Evolutionary conservation across 345 rosid species (phyloP), one percentile per base, ranked within the genome.

Genomic region (Abelmoschus esculentus): DNA sequence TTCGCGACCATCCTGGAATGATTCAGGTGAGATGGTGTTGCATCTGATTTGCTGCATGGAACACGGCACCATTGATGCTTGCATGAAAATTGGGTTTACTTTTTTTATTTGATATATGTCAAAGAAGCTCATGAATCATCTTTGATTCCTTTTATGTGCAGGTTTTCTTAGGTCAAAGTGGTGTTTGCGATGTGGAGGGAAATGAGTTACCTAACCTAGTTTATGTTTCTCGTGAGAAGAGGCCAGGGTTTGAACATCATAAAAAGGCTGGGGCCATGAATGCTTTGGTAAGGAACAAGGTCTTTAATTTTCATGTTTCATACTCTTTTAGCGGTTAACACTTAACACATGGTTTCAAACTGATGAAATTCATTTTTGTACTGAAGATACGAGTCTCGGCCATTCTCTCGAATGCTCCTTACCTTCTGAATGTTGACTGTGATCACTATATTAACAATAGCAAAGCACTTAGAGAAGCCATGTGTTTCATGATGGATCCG

Each of bases 231-330:
- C 98, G 98, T 83, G 98, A 93, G 85, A 95, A 95, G 78, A 85
- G 99, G 73, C 99, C 97, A 1, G 97, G 99, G 11, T 95, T 91
- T 80, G 99, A 95, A 17, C 99, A 95, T 76, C 99, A 95, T 66
- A 95, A 95, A 73, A 95, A 95, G 85, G 99, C 99, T 69, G 99
- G 99, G 54, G 99, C 99, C 68, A 95, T 95, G 99, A 95, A 95
- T 83, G 68, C 98, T 49, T 77, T 93, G 87, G 98, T 93, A 75
- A 69, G 81, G 36, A 69, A 15, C 52, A 57, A 54, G 50, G 31
- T 61, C 32, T 62, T 12, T 40, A 11, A 40, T 40, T 40, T 40
- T 40, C 54, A 61, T 19, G 2, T 10, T 64, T 12, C 34, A 11
- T 13, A 15, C 29, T 49, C 34, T 49, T 47, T 40, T 52, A 6